Conservation (phyloP, 1,139 yeast genomes). For the Pichia kudriavzevii region DNA sequence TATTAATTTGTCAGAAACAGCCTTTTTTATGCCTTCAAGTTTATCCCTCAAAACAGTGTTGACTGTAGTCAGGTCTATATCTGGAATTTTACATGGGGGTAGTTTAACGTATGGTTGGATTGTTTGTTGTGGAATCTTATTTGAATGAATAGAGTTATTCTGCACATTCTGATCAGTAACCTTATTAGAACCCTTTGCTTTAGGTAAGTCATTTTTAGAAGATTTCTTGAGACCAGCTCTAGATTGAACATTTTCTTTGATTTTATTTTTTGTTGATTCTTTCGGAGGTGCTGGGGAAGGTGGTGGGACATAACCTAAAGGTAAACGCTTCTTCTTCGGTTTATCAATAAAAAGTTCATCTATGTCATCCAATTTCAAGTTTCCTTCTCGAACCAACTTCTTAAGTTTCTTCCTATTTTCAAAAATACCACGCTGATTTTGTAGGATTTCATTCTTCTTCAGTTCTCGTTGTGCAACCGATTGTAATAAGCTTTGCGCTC, state of each 20-base stretch:
- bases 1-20: constrained; percentile 74
- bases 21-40: constrained; percentile 69
- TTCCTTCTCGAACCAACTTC: constrained; percentile 62
- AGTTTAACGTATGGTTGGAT: constrained; percentile 78
- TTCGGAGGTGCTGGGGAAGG: constrained; percentile 17
- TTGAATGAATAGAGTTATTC: constrained; percentile 7
- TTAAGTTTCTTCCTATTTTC: constrained; percentile 67
- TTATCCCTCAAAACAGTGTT: constrained; percentile 69
- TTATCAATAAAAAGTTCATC: constrained; percentile 74
- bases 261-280: constrained; percentile 2
- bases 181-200: background rate
- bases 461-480: constrained; percentile 71
- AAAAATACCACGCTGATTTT: constrained; percentile 57
- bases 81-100: constrained; percentile 89
- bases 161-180: background rate
- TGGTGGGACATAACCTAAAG: constrained; percentile 15
- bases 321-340: constrained; percentile 55
- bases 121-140: constrained; percentile 18
- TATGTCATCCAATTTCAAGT: constrained; percentile 69
- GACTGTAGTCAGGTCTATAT: constrained; percentile 80
- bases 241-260: background rate
- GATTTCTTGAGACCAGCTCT: constrained; percentile 1
- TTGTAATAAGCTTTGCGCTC: constrained; percentile 65
- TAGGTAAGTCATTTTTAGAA: background rate
- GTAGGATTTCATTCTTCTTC: constrained; percentile 49